Percentiles rank a stretch among this genome's conserved stretches.
These are phyloP conservation scores for Xylariaceae sp. DNA, from an alignment of 2,329 filamentous ascomycete genomes.

Conservation along the genomic window DNA sequence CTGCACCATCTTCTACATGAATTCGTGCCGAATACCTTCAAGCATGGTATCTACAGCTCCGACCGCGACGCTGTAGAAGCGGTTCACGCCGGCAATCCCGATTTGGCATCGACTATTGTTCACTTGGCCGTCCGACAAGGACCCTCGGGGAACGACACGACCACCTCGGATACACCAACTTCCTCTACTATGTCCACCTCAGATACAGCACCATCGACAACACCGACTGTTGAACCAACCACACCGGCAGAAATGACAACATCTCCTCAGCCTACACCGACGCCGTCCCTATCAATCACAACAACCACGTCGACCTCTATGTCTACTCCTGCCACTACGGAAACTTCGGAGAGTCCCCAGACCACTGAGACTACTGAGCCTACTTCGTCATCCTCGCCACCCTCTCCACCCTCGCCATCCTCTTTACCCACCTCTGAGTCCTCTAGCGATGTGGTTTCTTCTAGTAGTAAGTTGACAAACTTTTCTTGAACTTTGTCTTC, in stretches of 20 bases:
- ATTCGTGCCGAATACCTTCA: constrained; percentile 67
- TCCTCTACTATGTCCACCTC: constrained; percentile 26
- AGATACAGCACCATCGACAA: constrained; percentile 9
- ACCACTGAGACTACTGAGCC: neutral
- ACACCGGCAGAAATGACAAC: constrained; percentile 32
- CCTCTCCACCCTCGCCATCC: no score
- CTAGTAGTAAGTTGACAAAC: constrained; percentile 12
- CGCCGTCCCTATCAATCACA: constrained; percentile 8
- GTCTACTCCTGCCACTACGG: neutral
- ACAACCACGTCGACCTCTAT: constrained; percentile 14
- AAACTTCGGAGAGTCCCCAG: neutral
- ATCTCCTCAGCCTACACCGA: constrained; percentile 11
- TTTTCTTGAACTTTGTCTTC: no score
- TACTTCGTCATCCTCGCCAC: constrained; percentile 12
- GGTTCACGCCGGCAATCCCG: constrained; percentile 65
- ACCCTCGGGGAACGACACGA: constrained; percentile 44
- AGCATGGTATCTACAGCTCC: constrained; percentile 71
- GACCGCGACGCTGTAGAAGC: constrained; percentile 69
- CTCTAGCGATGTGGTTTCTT: neutral
- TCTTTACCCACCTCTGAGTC: constrained; percentile 12
- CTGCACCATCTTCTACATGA: constrained; percentile 72
- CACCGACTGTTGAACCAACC: constrained; percentile 11
- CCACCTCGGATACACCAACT: constrained; percentile 28
- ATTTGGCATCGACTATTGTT: constrained; percentile 67
- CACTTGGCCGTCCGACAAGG: constrained; percentile 69